Evolutionary conservation across 805 yeast species (phyloP).

Genomic region (Kuraishia ogatae): DNA sequence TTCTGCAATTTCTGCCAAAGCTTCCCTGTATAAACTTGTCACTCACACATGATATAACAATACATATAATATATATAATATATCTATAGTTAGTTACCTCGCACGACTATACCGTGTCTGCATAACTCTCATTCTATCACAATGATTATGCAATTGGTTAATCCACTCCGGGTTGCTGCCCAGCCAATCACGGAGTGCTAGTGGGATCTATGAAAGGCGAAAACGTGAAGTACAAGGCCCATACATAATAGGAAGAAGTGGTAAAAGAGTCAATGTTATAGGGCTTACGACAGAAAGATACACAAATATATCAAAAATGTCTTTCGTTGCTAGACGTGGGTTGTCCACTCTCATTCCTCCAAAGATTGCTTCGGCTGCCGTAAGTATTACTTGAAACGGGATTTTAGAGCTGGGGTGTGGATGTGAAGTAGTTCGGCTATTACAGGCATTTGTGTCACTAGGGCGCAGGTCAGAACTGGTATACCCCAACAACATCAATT

Average conservation of each 20-base stretch:
- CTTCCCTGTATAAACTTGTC: too few relatives aligned
- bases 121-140: neutral
- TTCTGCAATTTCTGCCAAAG: too few relatives aligned
- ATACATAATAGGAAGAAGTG: neutral
- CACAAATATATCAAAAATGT: constrained; percentile 34
- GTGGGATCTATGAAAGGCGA: neutral
- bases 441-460: too few relatives aligned
- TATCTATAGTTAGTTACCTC: neutral
- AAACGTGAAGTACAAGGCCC: neutral
- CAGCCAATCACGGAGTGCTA: neutral
- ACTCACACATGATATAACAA: neutral
- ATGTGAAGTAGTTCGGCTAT: neutral
- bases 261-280: neutral
- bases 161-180: neutral
- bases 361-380: constrained; percentile 93
- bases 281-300: neutral
- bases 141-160: too few relatives aligned
- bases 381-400: constrained; percentile 28
- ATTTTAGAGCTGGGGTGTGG: neutral
- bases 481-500: too few relatives aligned
- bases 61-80: too few relatives aligned
- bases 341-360: constrained; percentile 97
- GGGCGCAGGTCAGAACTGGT: too few relatives aligned
- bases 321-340: constrained; percentile 84
- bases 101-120: neutral